phyloP scores from a whole-genome alignment of 176 grass and related monocot species.

The Phyllostachys edulis region DNA sequence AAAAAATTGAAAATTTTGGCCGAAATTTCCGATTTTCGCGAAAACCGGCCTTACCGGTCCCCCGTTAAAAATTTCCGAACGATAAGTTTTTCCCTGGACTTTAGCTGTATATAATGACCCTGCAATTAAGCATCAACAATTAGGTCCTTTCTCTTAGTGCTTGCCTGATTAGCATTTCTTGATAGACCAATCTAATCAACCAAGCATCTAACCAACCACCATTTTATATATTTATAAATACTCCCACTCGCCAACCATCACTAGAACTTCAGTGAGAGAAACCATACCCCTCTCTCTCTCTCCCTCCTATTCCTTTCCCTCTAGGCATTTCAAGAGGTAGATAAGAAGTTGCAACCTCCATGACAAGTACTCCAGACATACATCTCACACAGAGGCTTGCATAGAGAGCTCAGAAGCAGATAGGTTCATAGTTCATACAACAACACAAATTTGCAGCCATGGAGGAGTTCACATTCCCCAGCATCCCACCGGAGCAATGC shows the following conservation, averaged over 20 bases:
- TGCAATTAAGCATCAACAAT: constrained; percentile 29
- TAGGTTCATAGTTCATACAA: background rate
- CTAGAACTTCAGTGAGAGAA: constrained; percentile 14
- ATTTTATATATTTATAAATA: constrained; percentile 20
- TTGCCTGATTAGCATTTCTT: constrained; percentile 41
- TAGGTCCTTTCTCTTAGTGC: constrained; percentile 33
- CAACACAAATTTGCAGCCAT: constrained; percentile 24
- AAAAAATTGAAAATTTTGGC: too few relatives aligned
- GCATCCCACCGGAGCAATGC: constrained; percentile 39
- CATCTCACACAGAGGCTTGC: background rate
- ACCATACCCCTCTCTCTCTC: background rate
- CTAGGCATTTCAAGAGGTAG: constrained; percentile 31
- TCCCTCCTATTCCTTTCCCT: background rate
- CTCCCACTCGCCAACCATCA: constrained; percentile 47
- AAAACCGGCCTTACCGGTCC: too few relatives aligned
- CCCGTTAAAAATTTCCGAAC: too few relatives aligned
- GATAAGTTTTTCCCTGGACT: too few relatives aligned
- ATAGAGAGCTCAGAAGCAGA: constrained; percentile 1
- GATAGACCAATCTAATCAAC: constrained; percentile 37
- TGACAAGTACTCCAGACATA: constrained; percentile 3
- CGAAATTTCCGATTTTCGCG: too few relatives aligned
- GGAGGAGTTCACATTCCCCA: constrained; percentile 88
- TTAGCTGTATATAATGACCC: constrained; percentile 21
- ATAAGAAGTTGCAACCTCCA: constrained; percentile 50
- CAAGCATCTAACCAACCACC: constrained; percentile 44